Evolutionary conservation across 208 protist genomes (phyloP).

Genomic region (Zelonia costaricensis): DNA sequence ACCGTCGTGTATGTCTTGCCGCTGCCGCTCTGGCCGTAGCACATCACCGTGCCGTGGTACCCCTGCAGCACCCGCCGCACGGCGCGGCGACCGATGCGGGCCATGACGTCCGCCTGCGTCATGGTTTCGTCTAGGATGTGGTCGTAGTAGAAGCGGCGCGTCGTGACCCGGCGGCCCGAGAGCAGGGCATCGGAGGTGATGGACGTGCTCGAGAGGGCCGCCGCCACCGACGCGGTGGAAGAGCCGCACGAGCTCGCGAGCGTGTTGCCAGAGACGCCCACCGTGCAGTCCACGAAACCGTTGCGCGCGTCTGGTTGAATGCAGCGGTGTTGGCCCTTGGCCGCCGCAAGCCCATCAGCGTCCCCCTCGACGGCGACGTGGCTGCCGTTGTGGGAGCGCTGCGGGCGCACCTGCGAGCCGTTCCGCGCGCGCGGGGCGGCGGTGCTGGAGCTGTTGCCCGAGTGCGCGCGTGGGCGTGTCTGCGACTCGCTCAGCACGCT

Average conservation of each 20-base stretch:
- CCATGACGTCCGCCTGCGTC: constrained; percentile 73
- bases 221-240: no score
- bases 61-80: constrained; percentile 69
- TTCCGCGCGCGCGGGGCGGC: no score
- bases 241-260: no score
- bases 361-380: not conserved
- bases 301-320: no score
- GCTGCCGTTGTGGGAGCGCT: not conserved
- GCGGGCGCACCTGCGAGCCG: not conserved
- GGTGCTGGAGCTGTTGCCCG: not conserved
- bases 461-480: no score
- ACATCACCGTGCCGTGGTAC: constrained; percentile 83
- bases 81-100: constrained; percentile 44
- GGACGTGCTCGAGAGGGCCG: no score
- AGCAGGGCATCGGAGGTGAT: no score
- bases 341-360: no score
- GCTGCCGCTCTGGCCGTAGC: constrained; percentile 92
- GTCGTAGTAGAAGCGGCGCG: constrained; percentile 68
- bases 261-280: no score
- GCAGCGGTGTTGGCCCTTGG: no score
- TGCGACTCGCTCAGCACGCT: no score
- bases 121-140: constrained; percentile 54
- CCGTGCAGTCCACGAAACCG: no score
- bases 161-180: constrained; percentile 4
- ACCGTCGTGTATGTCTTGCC: constrained; percentile 92